Conservation (phyloP, 345 rosid genomes). For the Citrus cavaleriei region DNA sequence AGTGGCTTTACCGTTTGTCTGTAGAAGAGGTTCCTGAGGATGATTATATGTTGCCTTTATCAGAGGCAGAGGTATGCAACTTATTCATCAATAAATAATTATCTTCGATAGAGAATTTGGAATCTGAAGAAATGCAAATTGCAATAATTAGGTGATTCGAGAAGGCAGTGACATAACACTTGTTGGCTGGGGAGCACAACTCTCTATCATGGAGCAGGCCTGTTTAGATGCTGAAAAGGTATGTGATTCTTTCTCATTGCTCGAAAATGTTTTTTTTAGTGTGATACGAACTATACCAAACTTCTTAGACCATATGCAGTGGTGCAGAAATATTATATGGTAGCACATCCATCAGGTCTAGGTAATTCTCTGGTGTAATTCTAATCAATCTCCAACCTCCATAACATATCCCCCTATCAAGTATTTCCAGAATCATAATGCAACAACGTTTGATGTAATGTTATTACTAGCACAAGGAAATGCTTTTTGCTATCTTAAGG, state of each 20-base stretch:
- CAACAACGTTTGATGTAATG: not conserved
- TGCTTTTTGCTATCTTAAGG: not conserved
- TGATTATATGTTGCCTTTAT: slow-evolving; percentile 87
- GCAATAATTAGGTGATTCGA: slow-evolving; percentile 58
- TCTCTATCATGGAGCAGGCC: slow-evolving; percentile 82
- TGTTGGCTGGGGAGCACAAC: slow-evolving; percentile 97
- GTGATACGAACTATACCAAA: not conserved
- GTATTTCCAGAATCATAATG: not conserved
- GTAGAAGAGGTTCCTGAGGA: slow-evolving; percentile 87
- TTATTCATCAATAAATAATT: not conserved
- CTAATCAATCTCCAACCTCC: not conserved
- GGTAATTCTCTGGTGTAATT: not conserved
- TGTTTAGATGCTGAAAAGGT: slow-evolving; percentile 77
- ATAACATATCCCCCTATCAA: not conserved
- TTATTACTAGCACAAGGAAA: not conserved
- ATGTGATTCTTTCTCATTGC: not conserved
- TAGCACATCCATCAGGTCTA: not conserved
- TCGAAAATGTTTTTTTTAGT: not conserved
- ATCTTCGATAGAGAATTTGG: slow-evolving; percentile 1
- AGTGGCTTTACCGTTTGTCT: slow-evolving; percentile 91
- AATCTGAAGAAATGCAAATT: slow-evolving; percentile 8
- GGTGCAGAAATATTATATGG: not conserved
- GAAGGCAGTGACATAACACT: slow-evolving; percentile 85
- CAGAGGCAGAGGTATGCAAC: slow-evolving; percentile 72
- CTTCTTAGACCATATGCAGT: not conserved